Evolutionary conservation across 768 basidiomycete species (phyloP).

Genomic region (Lactarius indigo): DNA sequence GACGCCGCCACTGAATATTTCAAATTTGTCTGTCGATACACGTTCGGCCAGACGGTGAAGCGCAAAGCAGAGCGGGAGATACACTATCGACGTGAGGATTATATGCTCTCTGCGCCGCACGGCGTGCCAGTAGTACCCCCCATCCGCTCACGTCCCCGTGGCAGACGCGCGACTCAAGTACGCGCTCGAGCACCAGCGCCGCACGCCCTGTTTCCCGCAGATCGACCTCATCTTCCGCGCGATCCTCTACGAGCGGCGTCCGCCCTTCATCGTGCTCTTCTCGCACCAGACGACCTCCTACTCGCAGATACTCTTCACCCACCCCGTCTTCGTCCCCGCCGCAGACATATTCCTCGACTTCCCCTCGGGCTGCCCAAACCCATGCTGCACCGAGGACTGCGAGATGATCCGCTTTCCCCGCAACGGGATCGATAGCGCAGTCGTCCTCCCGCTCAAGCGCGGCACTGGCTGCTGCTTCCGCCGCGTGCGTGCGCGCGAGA

Average conservation of each 20-base stretch:
- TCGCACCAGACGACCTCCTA: conserved; percentile 79
- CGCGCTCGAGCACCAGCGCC: conserved; percentile 60
- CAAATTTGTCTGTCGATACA: conserved; percentile 64
- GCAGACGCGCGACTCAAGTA: conserved; percentile 68
- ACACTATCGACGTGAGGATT: conserved; percentile 55
- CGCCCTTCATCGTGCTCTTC: conserved; percentile 74
- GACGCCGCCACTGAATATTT: conserved; percentile 78
- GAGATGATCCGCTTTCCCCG: conserved; percentile 80
- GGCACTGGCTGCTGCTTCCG: conserved; percentile 34
- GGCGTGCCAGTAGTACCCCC: too few relatives aligned
- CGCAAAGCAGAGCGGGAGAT: conserved; percentile 64
- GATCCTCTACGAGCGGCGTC: conserved; percentile 70
- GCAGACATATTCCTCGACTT: conserved; percentile 74
- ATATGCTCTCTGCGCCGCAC: background rate
- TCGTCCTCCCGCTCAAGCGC: conserved; percentile 59
- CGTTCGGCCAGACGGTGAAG: conserved; percentile 60
- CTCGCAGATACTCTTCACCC: conserved; percentile 78
- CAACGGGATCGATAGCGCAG: conserved; percentile 56
- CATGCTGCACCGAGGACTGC: conserved; percentile 75
- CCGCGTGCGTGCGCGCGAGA: conserved; percentile 52
- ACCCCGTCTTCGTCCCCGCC: conserved; percentile 64
- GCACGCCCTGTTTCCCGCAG: conserved; percentile 80
- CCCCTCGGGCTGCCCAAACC: conserved; percentile 76
- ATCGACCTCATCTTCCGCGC: conserved; percentile 76
- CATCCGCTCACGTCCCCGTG: conserved; percentile 6